Base-by-base conservation (phyloP, 2,329 filamentous ascomycete species). In the Stagonosporopsis tanaceti region DNA sequence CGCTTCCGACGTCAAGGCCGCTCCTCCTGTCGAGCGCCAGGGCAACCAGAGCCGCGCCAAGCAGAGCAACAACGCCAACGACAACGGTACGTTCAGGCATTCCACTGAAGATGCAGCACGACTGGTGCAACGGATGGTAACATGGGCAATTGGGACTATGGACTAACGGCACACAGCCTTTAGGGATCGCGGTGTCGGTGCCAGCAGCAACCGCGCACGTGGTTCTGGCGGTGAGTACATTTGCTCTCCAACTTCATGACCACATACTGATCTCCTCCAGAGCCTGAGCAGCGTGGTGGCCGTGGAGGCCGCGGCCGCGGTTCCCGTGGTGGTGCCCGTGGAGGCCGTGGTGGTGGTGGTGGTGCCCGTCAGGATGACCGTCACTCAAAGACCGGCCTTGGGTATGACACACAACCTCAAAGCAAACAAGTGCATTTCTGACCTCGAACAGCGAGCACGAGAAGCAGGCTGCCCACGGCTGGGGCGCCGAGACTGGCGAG, bases 401-500 rank as follows among this genome's bases (percentile, higher is more conserved):
- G 79, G 86, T 88, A 82, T 78, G 85, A 42, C 27, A 46, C 17
- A 12, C 27, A 15, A 39, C 24, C 11, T 38, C 14, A 6, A 14
- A 15, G 24, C 34, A 47, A 25, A 22, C 38, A 24, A 34, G 8
- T 22, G 14, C 27, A 42, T 39, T 5, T 50, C 67, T 75, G 54
- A 74, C 61, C 34, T 22, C 15, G 6, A 24, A 7, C 51, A 92
- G 90, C 73, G 89, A 91, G 65, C 89, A 90, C 74, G 89, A 92
- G 71, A 96, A 96, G 87, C 90, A 94, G 81, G 88, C 90, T 76
- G 90, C 88, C 75, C 91, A 94, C 79, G 90, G 91, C 71, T 98
- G 94, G 93, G 95, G 94, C 71, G 89, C 87, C 74, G 85, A 85
- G 69, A 90, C 92, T 75, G 95, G 93, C 72, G 83, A 89, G 62